Evolutionary conservation across 148 eudicot species (phyloP).

Genomic region (Camellia sinensis): DNA sequence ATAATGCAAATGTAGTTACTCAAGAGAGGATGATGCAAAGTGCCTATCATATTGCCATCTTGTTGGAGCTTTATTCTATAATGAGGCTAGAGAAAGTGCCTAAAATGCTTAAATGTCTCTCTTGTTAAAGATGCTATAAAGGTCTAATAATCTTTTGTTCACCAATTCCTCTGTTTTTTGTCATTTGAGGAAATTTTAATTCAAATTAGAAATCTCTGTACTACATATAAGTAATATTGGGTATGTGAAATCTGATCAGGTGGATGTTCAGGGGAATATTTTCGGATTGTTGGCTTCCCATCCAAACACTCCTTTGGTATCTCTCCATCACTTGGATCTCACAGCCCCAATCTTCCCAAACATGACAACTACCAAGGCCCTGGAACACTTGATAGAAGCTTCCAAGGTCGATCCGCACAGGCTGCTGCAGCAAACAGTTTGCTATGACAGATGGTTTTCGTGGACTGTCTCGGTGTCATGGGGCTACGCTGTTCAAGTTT

Average conservation of each 20-base stretch:
- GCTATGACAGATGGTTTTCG: constrained; percentile 72
- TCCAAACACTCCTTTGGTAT: constrained; percentile 56
- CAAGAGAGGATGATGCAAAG: too few species aligned
- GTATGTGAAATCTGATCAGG: constrained; percentile 22
- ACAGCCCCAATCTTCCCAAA: constrained; percentile 59
- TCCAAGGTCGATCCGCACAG: constrained; percentile 51
- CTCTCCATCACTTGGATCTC: constrained; percentile 56
- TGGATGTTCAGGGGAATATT: constrained; percentile 58
- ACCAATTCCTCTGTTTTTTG: too few species aligned
- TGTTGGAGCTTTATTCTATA: too few species aligned
- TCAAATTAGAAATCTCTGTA: too few species aligned
- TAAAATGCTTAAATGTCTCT: too few species aligned
- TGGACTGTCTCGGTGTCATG: constrained; percentile 88
- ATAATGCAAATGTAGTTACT: too few species aligned
- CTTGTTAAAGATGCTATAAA: too few species aligned
- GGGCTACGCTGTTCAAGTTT: constrained; percentile 76
- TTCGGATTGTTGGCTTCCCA: constrained; percentile 63
- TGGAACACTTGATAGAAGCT: constrained; percentile 51
- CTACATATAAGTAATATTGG: too few species aligned
- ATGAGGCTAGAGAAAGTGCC: too few species aligned
- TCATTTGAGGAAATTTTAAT: too few species aligned
- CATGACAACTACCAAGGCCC: constrained; percentile 34
- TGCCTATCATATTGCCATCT: too few species aligned
- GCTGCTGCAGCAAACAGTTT: constrained; percentile 63
- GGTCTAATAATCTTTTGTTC: too few species aligned